Conservation (phyloP, 345 rosid species). For the Rhodamnia argentea region DNA sequence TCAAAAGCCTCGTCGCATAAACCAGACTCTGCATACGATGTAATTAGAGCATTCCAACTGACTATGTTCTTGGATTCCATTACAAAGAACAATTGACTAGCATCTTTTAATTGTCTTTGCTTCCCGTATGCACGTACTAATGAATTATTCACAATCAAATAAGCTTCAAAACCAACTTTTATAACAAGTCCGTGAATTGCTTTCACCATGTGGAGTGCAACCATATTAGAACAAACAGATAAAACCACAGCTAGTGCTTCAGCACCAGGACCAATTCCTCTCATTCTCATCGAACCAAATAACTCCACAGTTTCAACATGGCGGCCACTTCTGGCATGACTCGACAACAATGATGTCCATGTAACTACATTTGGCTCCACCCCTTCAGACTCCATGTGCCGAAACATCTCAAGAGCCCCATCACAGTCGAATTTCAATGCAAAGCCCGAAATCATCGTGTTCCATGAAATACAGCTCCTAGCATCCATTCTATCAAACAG, state of each 20-base stretch:
- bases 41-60: slow-evolving; percentile 73
- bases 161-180: slow-evolving; percentile 52
- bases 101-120: slow-evolving; percentile 31
- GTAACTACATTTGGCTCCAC: slow-evolving; percentile 54
- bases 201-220: slow-evolving; percentile 17
- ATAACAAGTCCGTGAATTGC: slow-evolving; percentile 46
- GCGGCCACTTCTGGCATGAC: slow-evolving; percentile 43
- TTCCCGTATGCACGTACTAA: slow-evolving; percentile 49
- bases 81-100: slow-evolving; percentile 27
- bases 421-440: slow-evolving; percentile 28
- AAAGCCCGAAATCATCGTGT: slow-evolving; percentile 32
- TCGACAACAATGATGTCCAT: slow-evolving; percentile 60
- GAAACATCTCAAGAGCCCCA: slow-evolving; percentile 35
- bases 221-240: slow-evolving; percentile 47
- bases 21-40: slow-evolving; percentile 57
- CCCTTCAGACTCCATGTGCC: slow-evolving; percentile 49
- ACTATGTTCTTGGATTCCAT: slow-evolving; percentile 40
- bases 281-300: slow-evolving; percentile 46
- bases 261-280: slow-evolving; percentile 26
- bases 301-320: slow-evolving; percentile 32
- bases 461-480: slow-evolving; percentile 35
- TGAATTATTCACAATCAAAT: slow-evolving; percentile 45
- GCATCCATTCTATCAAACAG: slow-evolving; percentile 23
- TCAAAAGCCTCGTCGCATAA: slow-evolving; percentile 45
- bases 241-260: slow-evolving; percentile 61